Conservation (phyloP, 2,329 filamentous ascomycete genomes). For the Claviceps fusiformis region DNA sequence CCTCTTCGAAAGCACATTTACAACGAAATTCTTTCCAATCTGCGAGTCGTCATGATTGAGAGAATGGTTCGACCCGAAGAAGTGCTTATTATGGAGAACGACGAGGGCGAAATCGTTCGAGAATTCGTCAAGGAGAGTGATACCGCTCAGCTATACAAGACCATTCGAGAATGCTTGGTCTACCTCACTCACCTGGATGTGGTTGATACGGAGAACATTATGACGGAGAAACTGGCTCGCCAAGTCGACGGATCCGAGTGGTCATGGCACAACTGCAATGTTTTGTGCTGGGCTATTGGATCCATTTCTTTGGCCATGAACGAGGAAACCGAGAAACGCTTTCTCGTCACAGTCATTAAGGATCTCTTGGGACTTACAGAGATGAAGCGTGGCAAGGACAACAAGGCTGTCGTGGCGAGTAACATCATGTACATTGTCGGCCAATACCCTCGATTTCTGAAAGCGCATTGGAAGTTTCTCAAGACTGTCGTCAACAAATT, state of each 20-base stretch:
- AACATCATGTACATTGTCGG: slow-evolving; percentile 99
- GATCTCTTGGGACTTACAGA: slow-evolving; percentile 92
- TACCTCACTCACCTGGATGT: slow-evolving; percentile 97
- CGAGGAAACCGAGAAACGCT: slow-evolving; percentile 96
- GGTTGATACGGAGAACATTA: slow-evolving; percentile 93
- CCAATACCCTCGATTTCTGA: slow-evolving; percentile 94
- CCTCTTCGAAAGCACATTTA: slow-evolving; percentile 97
- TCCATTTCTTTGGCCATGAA: slow-evolving; percentile 99
- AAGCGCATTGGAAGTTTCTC: slow-evolving; percentile 98
- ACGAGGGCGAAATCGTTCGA: slow-evolving; percentile 95
- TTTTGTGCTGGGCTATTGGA: slow-evolving; percentile 96
- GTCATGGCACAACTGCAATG: slow-evolving; percentile 99
- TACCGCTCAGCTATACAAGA: slow-evolving; percentile 98
- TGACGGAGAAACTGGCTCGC: slow-evolving; percentile 93
- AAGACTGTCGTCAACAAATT: slow-evolving; percentile 99
- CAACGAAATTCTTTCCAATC: slow-evolving; percentile 80
- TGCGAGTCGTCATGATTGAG: slow-evolving; percentile 97
- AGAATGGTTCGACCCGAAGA: slow-evolving; percentile 99
- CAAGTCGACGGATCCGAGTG: slow-evolving; percentile 93
- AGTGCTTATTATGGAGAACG: slow-evolving; percentile 97
- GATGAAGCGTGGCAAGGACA: slow-evolving; percentile 99
- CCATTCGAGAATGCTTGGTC: slow-evolving; percentile 89
- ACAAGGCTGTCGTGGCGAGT: slow-evolving; percentile 96
- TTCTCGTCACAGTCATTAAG: slow-evolving; percentile 97
- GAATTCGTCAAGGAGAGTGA: slow-evolving; percentile 99